phyloP scores from a whole-genome alignment of 257 asterid genomes.

The Solanum pennellii region DNA sequence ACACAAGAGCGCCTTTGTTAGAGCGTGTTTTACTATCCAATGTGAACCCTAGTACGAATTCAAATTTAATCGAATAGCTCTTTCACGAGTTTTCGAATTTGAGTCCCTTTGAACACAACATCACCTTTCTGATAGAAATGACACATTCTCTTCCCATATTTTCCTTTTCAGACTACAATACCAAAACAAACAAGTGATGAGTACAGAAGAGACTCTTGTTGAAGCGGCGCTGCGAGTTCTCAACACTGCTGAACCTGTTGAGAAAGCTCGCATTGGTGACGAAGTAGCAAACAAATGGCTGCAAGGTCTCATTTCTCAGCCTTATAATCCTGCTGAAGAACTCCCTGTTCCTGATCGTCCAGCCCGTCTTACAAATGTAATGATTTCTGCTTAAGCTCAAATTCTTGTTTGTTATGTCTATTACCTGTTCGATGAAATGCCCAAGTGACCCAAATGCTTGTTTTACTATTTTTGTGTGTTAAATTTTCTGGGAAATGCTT shows the following conservation, averaged over 20 bases:
- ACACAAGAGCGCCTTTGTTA: too few species aligned
- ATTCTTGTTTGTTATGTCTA: not conserved
- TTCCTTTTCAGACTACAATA: not conserved
- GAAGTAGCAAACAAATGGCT: constrained; percentile 71
- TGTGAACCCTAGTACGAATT: too few species aligned
- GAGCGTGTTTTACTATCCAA: too few species aligned
- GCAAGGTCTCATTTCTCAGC: constrained; percentile 30
- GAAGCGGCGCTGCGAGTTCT: constrained; percentile 74
- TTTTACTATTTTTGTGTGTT: not conserved
- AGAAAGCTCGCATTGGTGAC: constrained; percentile 77
- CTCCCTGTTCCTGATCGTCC: constrained; percentile 65
- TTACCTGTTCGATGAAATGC: constrained; percentile 14
- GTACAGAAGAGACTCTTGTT: constrained; percentile 42
- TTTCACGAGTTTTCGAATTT: too few species aligned
- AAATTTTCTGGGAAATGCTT: not conserved
- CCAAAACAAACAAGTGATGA: constrained; percentile 15
- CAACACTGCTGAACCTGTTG: constrained; percentile 74
- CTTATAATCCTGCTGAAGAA: constrained; percentile 23
- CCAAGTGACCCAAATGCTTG: not conserved
- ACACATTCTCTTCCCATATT: not conserved
- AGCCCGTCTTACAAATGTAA: constrained; percentile 30
- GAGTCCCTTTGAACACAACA: not conserved
- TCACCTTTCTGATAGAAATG: not conserved
- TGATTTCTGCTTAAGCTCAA: not conserved
- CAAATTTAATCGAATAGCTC: too few species aligned